Base-by-base conservation (phyloP, 2,329 filamentous ascomycete genomes). In the Dactylellina sp. region DNA sequence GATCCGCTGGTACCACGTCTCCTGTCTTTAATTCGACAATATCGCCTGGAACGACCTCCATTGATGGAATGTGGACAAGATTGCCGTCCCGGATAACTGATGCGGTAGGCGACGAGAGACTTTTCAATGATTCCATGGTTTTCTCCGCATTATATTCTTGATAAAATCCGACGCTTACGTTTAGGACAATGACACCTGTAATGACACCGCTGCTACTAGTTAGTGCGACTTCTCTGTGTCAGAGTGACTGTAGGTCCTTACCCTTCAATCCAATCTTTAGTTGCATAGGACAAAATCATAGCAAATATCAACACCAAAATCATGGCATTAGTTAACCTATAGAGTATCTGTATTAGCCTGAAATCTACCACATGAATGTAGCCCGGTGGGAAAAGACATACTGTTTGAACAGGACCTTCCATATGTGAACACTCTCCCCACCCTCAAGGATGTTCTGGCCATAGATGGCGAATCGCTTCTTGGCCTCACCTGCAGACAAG, bases 401-500 rank as follows among this genome's bases (percentile, higher is more conserved):
- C 80, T 93, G 90, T 78, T 89, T 89, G 90, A 82, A 53, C 92
- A 82, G 49, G 92, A 91, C 78, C 89, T 93, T 78, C 62, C 89
- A 84, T 89, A 65, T 85, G 79, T 86, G 86, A 52, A 93, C 88
- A 28, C 86, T 86, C 28, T 86, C 87, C 18, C 85, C 88, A 20
- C 91, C 86, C 47, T 91, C 87, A 24, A 93, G 84, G 79, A 91
- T 89, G 82, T 93, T 93, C 16, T 81, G 83, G 53, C 89, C 89
- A 79, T 89, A 88, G 70, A 86, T 83, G 22, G 84, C 81, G 64
- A 88, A 85, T 24, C 89, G 83, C 71, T 87, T 81, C 61, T 84
- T 81, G 20, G 90, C 89, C 78, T 90, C 86, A 7, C 82, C 80
- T 14, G 85, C 84, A 5, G 84, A 87, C 47, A 93, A 83, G 40